Conservation (phyloP, 495 filamentous ascomycete species). For the Aspergillus incahuasiensis region DNA sequence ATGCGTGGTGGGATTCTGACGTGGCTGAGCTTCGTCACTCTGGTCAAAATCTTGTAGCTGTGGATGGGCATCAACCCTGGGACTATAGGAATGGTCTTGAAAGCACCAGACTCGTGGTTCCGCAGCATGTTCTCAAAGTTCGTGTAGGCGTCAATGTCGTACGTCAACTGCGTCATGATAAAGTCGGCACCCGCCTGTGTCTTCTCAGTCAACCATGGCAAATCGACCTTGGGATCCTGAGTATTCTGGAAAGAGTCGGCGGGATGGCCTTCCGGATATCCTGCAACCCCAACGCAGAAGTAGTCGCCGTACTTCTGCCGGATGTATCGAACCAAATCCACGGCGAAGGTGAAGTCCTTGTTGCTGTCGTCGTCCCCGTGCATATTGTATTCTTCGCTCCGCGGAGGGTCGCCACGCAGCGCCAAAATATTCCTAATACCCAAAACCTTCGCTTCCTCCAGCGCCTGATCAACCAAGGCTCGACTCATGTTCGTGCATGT, state of each 20-base stretch:
- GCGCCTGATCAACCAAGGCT: constrained; percentile 75
- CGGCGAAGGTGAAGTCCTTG: constrained; percentile 81
- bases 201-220: constrained; percentile 91
- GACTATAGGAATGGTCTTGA: constrained; percentile 85
- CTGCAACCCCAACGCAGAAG: constrained; percentile 93
- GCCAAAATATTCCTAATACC: constrained; percentile 94
- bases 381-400: constrained; percentile 81
- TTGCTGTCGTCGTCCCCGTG: constrained; percentile 59
- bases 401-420: constrained; percentile 86
- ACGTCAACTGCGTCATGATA: constrained; percentile 99
- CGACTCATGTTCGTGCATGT: constrained; percentile 98
- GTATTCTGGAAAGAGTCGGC: constrained; percentile 76
- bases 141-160: constrained; percentile 76
- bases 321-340: constrained; percentile 90
- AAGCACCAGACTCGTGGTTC: constrained; percentile 76
- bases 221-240: constrained; percentile 73
- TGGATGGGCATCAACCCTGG: constrained; percentile 97
- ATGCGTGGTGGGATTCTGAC: constrained; percentile 70
- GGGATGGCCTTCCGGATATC: constrained; percentile 94
- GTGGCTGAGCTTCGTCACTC: constrained; percentile 94
- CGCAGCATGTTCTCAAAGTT: constrained; percentile 74
- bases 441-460: constrained; percentile 88
- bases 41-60: constrained; percentile 88
- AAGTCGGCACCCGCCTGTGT: constrained; percentile 90
- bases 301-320: constrained; percentile 80